phyloP scores from a whole-genome alignment of 495 filamentous ascomycete genomes.

The Annulohypoxylon moriforme region DNA sequence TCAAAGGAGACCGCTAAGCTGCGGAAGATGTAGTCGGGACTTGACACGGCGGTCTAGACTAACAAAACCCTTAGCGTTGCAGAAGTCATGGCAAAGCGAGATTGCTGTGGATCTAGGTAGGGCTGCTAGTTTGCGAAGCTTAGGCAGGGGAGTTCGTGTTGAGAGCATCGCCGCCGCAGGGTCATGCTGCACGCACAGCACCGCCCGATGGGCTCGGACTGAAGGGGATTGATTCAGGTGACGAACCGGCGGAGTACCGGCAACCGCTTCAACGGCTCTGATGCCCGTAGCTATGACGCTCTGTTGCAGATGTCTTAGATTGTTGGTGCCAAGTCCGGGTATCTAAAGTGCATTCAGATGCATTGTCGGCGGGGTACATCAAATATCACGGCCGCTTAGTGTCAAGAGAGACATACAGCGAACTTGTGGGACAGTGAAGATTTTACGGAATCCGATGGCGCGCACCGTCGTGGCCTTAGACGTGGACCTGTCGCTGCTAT shows the following conservation, averaged over 20 bases:
- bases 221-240: constrained; percentile 1
- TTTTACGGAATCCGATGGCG: constrained; percentile 10
- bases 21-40: background rate
- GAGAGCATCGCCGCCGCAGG: constrained; percentile 8
- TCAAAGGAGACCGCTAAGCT: background rate
- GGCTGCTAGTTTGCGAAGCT: constrained; percentile 20
- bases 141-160: constrained; percentile 24
- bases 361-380: constrained; percentile 11
- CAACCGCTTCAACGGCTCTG: constrained; percentile 3
- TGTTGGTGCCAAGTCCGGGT: background rate
- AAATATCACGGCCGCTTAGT: constrained; percentile 10
- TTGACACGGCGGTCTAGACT: constrained; percentile 3
- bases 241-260: constrained; percentile 11
- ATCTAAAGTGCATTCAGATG: background rate
- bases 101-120: constrained; percentile 35
- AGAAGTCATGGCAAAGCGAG: constrained; percentile 29
- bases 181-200: constrained; percentile 16
- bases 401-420: constrained; percentile 4
- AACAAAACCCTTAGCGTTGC: constrained; percentile 27
- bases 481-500: constrained; percentile 18
- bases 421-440: constrained; percentile 15
- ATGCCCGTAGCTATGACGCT: background rate
- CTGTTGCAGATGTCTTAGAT: constrained; percentile 22
- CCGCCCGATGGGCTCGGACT: constrained; percentile 15
- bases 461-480: background rate